These are phyloP conservation scores for Macadamia integrifolia DNA, from an alignment of 164 flowering plant genomes.

Conservation along the genomic window DNA sequence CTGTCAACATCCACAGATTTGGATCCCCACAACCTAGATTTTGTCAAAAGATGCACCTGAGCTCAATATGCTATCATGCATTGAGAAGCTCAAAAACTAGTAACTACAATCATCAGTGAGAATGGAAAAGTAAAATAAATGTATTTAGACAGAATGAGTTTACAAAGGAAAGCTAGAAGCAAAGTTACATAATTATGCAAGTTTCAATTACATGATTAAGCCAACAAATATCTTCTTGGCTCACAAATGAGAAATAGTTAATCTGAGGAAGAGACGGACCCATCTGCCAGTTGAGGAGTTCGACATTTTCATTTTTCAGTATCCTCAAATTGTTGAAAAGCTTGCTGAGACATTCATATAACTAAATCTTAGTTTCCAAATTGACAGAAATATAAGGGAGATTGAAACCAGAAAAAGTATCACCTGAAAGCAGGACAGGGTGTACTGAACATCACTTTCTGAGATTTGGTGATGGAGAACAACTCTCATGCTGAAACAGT, in stretches of 20 bases:
- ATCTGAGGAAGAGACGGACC: neutral
- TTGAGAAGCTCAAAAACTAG: no score
- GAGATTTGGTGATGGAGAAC: slow-evolving; percentile 84
- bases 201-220: no score
- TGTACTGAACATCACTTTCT: slow-evolving; percentile 56
- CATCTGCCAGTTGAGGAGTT: neutral
- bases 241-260: neutral
- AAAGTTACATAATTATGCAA: no score
- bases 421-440: slow-evolving; percentile 76
- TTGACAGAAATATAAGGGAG: neutral
- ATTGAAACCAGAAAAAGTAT: slow-evolving; percentile 1
- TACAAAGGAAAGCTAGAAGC: no score
- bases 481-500: slow-evolving; percentile 50
- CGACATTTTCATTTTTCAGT: slow-evolving; percentile 19
- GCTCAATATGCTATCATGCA: no score
- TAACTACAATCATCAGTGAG: no score
- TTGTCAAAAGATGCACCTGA: no score
- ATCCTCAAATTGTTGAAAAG: slow-evolving; percentile 33
- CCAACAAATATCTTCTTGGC: no score
- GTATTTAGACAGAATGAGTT: no score
- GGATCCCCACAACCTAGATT: no score
- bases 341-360: slow-evolving; percentile 38
- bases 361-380: neutral
- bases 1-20: no score
- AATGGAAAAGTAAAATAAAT: no score